Evolutionary conservation across 495 filamentous ascomycete species (phyloP), one percentile per base, ranked within the genome.

Genomic region (Penicillium daleae): DNA sequence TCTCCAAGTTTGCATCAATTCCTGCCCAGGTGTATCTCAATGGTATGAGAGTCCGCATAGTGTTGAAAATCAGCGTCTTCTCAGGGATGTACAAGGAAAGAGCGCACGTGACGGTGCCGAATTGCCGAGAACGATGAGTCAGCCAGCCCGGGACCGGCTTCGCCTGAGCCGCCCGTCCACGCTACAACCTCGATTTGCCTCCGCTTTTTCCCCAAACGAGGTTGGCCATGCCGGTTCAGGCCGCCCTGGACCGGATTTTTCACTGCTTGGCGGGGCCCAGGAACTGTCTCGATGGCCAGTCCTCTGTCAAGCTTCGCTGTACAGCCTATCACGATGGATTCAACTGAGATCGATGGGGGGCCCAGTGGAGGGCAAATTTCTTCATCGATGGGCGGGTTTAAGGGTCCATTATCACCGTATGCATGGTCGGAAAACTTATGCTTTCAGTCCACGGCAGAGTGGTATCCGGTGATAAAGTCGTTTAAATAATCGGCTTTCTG

Each of bases 191-290:
- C 49, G 13, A 52, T 19, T 29, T 32, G 24, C 51, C 51, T 54
- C 51, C 51, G 12, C 51, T 24, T 33, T n/a, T 37, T 35, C 19
- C 51, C 51, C 51, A 33, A 35, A 54, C 13, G 6, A 54, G 51
- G 22, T 24, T 37, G 4, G 32, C 0, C 19, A 60, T 63, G 57
- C 56, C 62, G 62, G 62, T 64, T 60, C 62, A 64, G 62, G 61
- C 60, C 60, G 62, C 49, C 37, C 15, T 35, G 17, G 29, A 17
- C 31, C 12, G 13, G 17, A 24, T 39, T 27, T 39, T 51, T 42
- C 40, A 49, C 29, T 19, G 3, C 42, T 31, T 24, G 32, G 55
- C 46, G 60, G 57, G 57, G 44, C 57, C 31, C 31, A 35, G 21
- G 35, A 27, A 10, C 39, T 21, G 33, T 17, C 10, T 6, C 44